Conservation (phyloP, 148 eudicot species). For the Suaeda aralocaspica region DNA sequence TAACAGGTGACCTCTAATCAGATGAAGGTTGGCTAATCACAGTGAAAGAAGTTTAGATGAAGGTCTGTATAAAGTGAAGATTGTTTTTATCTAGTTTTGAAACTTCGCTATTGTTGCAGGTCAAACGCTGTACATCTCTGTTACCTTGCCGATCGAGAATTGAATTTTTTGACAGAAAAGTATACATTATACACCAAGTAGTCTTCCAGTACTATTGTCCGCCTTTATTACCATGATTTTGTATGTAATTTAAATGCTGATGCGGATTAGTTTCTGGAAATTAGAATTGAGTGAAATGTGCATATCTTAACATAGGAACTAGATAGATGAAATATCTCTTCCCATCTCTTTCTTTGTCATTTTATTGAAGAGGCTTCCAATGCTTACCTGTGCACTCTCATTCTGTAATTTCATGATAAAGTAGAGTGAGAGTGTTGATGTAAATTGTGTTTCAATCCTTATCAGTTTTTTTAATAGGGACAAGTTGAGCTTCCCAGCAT, state of each 20-base stretch:
- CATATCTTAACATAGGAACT: slow-evolving; percentile 26
- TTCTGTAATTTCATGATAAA: neutral
- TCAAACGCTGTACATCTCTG: slow-evolving; percentile 32
- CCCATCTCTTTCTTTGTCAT: neutral
- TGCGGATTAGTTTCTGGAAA: slow-evolving; percentile 17
- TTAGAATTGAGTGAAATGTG: slow-evolving; percentile 26
- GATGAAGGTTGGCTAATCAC: no score
- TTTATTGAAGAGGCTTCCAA: neutral
- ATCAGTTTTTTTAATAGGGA: neutral
- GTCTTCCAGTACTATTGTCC: slow-evolving; percentile 10
- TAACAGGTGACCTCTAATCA: no score
- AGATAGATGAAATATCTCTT: neutral
- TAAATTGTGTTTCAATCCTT: slow-evolving; percentile 3
- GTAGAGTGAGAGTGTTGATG: slow-evolving; percentile 1
- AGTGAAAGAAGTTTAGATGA: no score
- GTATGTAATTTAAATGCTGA: slow-evolving; percentile 22
- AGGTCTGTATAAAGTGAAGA: neutral
- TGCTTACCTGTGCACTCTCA: neutral
- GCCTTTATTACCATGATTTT: slow-evolving; percentile 13
- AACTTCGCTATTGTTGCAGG: slow-evolving; percentile 26
- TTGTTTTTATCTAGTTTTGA: neutral
- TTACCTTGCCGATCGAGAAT: slow-evolving; percentile 21
- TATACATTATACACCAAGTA: slow-evolving; percentile 22
- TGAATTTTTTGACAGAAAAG: slow-evolving; percentile 19
- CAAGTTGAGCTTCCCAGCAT: neutral